Base-by-base conservation (phyloP, 176 grass and related monocot genomes). In the Triticum dicoccoides region DNA sequence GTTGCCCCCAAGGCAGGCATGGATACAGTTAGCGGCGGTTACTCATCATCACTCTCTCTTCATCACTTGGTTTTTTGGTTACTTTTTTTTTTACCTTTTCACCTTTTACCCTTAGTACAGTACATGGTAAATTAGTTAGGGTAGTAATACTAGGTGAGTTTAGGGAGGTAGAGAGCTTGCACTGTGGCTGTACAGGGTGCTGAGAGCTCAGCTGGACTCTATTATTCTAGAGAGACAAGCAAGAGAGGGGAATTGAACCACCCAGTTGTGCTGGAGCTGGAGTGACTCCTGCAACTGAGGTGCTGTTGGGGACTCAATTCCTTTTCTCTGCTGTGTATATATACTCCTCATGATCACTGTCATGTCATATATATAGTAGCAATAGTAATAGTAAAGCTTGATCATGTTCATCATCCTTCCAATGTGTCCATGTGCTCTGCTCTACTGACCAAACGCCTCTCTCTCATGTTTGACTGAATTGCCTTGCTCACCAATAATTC, bases 271-370 rank as follows among this genome's bases (percentile, higher is more conserved):
- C 61, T 33, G 37, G 37, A 38, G 37, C 37, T 38, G 37, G 37
- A 38, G 37, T 38, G 37, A 38, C 37, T 38, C 2, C 15, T 83
- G 65, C 63, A 62, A 88, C 86, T 82, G 90, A 66, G 90, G 90
- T 91, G 82, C 11, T 64, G 56, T 76, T 83, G 58, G 24, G 70
- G 9, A 14, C 70, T n/a, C 83, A 35, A 45, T 64, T 80, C 25
- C 44, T 56, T 75, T 11, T 78, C 45, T 66, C 21, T 30, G 6
- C 17, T 51, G 13, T 79, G 38, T 72, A 35, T 44, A 83, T 33
- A 38, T 39, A 84, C 76, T 83, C 63, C 56, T 41, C 33, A 11
- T 35, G 33, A 42, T 79, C 65, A 75, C 15, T 76, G 6, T 14
- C 7, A 59, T 17, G 39, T 41, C 9, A 32, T 32, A 5, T 30